Base-by-base conservation (phyloP, 1,284 basidiomycete genomes). In the Tilletia caries region DNA sequence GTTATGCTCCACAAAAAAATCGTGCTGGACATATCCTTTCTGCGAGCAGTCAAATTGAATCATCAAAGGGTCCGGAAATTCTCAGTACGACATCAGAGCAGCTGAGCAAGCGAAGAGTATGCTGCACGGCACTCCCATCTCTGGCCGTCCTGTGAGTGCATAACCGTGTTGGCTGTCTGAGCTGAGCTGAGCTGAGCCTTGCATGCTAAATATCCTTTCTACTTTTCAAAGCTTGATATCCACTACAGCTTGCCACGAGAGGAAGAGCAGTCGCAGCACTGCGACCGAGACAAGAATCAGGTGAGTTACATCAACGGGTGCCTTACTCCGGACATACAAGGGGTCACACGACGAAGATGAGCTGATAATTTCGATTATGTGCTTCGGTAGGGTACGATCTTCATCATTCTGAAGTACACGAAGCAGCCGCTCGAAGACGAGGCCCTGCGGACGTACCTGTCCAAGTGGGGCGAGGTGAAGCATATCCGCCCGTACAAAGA, bases 161-260 rank as follows among this genome's bases (percentile, higher is more conserved):
- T n/a, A 29, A 58, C 34, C n/a, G 15, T 3, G 0, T 23, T 12
- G 12, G 12, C 20, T 43, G 15, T 23, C 23, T 66, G 44, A 52
- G 44, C 23, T 33, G 29, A 52, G 46, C 64, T 46, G 37, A 41
- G 15, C 37, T 41, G 15, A 15, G 37, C 10, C 37, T 41, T 41
- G 1, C 10, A 41, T 6, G 15, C 37, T 41, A 2, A 41, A 41
- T 41, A 6, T 41, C 15, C 2, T 41, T 41, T 41, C 0, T 2
- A 6, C 37, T 41, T 41, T 41, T 37, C 29, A 62, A 78, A 95
- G 91, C 95, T 98, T 83, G 95, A 98, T 86, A 95, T 98, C 0
- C 95, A 98, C 84, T 98, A 94, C 85, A 95, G 92, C 33, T 86
- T 98, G 46, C 95, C 95, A 3, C 90, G 92, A 71, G 92, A 85